These are phyloP conservation scores for Hypoxylon fuscum DNA, from an alignment of 495 filamentous ascomycete species.

Conservation along the genomic window DNA sequence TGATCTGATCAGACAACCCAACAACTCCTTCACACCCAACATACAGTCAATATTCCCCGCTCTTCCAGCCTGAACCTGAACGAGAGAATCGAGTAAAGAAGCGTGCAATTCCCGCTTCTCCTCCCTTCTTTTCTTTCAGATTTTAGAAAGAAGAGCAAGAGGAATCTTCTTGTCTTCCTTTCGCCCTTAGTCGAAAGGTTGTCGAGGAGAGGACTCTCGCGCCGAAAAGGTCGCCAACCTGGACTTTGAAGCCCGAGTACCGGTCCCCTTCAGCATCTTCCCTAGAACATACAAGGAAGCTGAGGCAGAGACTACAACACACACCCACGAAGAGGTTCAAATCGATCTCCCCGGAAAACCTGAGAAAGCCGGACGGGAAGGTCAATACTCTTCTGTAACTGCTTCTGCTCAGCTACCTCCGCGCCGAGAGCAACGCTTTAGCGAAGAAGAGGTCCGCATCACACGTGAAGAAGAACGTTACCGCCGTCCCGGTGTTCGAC, in stretches of 20 bases:
- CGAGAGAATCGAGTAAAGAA: conserved; percentile 49
- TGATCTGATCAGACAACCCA: conserved; percentile 44
- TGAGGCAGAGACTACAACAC: conserved; percentile 79
- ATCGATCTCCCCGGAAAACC: conserved; percentile 76
- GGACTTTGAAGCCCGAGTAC: conserved; percentile 99
- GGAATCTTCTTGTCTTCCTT: conserved; percentile 95
- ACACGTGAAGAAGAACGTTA: conserved; percentile 72
- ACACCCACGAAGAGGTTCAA: conserved; percentile 86
- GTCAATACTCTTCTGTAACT: conserved; percentile 75
- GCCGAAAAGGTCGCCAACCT: conserved; percentile 86
- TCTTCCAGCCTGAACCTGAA: conserved; percentile 47
- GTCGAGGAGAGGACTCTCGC: conserved; percentile 85
- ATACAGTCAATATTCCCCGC: conserved; percentile 34
- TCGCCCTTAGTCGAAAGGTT: conserved; percentile 88
- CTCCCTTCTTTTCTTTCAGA: conserved; percentile 59
- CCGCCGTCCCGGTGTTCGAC: conserved; percentile 67
- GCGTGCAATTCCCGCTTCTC: conserved; percentile 38
- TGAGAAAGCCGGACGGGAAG: conserved; percentile 88
- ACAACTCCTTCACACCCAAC: conserved; percentile 42
- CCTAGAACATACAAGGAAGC: conserved; percentile 96
- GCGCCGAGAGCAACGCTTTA: conserved; percentile 71
- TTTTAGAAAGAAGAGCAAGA: conserved; percentile 70
- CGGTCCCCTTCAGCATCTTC: conserved; percentile 99
- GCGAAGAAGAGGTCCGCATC: conserved; percentile 83
- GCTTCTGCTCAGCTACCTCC: conserved; percentile 68